Base-by-base conservation (phyloP, 2,329 filamentous ascomycete genomes). In the Apiospora saccharicola region DNA sequence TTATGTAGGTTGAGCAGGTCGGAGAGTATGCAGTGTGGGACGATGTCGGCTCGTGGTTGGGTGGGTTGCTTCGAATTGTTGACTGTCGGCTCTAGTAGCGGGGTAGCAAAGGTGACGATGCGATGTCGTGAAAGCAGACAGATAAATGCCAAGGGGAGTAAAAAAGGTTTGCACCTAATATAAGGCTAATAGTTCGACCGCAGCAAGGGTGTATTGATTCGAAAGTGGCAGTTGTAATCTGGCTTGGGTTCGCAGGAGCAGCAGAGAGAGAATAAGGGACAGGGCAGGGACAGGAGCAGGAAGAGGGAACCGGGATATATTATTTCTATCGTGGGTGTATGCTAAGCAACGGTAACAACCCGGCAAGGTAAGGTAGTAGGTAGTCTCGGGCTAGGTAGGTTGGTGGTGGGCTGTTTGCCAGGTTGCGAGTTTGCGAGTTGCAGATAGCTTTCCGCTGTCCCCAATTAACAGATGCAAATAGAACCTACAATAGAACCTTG, bases 91-190 rank as follows among this genome's bases (percentile, higher is more conserved):
- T 41, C 34, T 19, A n/a, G 57, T 64, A 34, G 57, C 57, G 57
- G 57, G 57, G 57, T 64, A 64, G 57, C 30, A 64, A 64, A 13
- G 13, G 57, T 64, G 57, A 64, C 57, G 57, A 64, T 61, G 53
- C 19, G 34, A 64, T 64, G 57, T 41, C 57, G 57, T 64, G 19
- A 41, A 61, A 41, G 34, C 57, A 64, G 57, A 64, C 26, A 64
- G 51, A 30, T 57, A 24, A 41, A 41, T 41, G 37, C 13, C 51
- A 57, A 16, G 13, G 26, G 26, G 26, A 30, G 24, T 4, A 22
- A 61, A 37, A 7, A 61, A 37, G 57, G 34, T 41, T 64, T 64
- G 57, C 34, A 41, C 57, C 57, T 37, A 64, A n/a, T 41, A 30
- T 41, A 19, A 41, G 57, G 34, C n/a, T n/a, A 6, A 41, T 12